A percentile compares a stretch with the other conserved stretches of the same genome.
Conservation (phyloP, 139 green algal genomes). For the Volvox africanus region DNA sequence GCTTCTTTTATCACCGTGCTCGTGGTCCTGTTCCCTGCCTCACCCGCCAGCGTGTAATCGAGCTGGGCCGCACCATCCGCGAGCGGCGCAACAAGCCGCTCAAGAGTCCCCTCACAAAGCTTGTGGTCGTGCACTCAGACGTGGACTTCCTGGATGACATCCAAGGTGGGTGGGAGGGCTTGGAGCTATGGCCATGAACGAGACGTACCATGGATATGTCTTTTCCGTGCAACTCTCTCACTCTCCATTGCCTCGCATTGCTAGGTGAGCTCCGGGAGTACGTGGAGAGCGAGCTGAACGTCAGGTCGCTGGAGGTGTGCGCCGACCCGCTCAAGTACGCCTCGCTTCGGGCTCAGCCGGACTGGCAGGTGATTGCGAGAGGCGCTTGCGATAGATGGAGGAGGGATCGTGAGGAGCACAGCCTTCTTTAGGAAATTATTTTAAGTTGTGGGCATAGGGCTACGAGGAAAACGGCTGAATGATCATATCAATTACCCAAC, state of each 20-base stretch:
- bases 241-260: background rate
- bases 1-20: too few relatives aligned
- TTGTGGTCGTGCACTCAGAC: constrained; percentile 91
- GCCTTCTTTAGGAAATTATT: too few relatives aligned
- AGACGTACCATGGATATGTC: too few relatives aligned
- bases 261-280: constrained; percentile 89
- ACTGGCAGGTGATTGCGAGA: constrained; percentile 71
- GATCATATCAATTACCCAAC: too few relatives aligned
- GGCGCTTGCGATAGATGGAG: background rate
- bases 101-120: constrained; percentile 86
- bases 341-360: constrained; percentile 84
- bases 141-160: constrained; percentile 88
- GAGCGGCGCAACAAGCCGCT: constrained; percentile 84
- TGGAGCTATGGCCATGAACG: too few relatives aligned
- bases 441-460: too few relatives aligned
- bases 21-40: too few relatives aligned
- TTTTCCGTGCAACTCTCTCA: background rate
- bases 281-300: constrained; percentile 95
- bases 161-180: constrained; percentile 58
- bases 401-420: too few relatives aligned
- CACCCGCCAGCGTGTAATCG: constrained; percentile 80
- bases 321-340: constrained; percentile 83
- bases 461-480: too few relatives aligned
- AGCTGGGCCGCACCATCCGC: constrained; percentile 89
- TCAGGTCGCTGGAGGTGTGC: constrained; percentile 81